Base-by-base conservation (phyloP, 1,284 basidiomycete species). In the Fistulinella cinereoalba region DNA sequence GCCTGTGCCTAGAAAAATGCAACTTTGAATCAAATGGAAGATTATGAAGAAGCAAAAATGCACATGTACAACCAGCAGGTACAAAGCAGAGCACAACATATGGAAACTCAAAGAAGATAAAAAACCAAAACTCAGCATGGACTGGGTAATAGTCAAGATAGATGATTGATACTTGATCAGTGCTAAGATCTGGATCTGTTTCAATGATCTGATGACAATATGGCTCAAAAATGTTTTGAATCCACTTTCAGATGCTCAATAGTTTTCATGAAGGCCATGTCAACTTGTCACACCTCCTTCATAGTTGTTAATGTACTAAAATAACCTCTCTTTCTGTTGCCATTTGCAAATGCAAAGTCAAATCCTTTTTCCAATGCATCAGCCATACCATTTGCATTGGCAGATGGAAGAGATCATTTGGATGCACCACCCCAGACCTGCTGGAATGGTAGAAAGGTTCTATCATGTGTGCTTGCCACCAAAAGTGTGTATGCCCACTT, bases 381-480 rank as follows among this genome's bases (percentile, higher is more conserved):
- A 1, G 27, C 23, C 52, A 63, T 57, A 3, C 51, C 45, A 4
- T 38, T 22, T 6, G 56, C 56, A 9, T 37, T 29, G 3, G 15
- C 13, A 1, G 28, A 42, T 11, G 61, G 65, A 1, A 61, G 33
- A 0, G 57, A 64, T 2, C 18, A 9, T 10, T 41, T 9, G 0
- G 57, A 52, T 18, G 50, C 40, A 0, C 65, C 65, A 7, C 11
- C 19, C 60, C 61, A 69, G 15, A 68, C 50, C 3, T 56, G 53
- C 42, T 69, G 65, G 34, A 66, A 63, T 3, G 65, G 65, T n/a
- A 67, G 51, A 18, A 67, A 47, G 13, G 51, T 49, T 2, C 65
- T 60, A 8, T 46, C 43, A 1, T 56, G 41, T 1, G 58, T 58
- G 27, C 55, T 62, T 0, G 58, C 52, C 0, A 69, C 56, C n/a